phyloP scores from a whole-genome alignment of 2,329 filamentous ascomycete species.

The Pyrenochaeta sp. region DNA sequence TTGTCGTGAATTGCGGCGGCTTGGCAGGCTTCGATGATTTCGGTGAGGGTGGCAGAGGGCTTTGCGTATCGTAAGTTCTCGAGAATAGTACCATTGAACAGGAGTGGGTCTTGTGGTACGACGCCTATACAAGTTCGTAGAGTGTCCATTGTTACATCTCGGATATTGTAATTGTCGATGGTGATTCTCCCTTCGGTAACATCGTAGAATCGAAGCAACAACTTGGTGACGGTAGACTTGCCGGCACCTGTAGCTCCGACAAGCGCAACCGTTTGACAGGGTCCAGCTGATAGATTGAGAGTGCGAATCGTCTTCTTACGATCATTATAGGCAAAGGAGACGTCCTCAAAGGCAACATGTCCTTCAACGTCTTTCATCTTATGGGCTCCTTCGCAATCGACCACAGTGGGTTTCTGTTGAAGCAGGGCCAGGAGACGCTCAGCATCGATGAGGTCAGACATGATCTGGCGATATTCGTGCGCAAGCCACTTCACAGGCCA shows the following conservation, averaged over 20 bases:
- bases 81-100: neutral
- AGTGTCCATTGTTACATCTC: neutral
- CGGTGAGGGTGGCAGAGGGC: slow-evolving; percentile 63
- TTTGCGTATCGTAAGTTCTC: slow-evolving; percentile 68
- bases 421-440: neutral
- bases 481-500: neutral
- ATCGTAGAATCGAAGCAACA: neutral
- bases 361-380: neutral
- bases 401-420: neutral
- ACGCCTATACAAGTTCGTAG: neutral
- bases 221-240: neutral
- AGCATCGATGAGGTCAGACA: neutral
- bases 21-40: slow-evolving; percentile 65
- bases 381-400: neutral
- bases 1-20: slow-evolving; percentile 69
- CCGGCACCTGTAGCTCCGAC: neutral
- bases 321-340: neutral
- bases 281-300: neutral
- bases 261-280: neutral
- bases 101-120: neutral
- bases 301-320: neutral
- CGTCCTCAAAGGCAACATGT: neutral
- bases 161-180: neutral
- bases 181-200: neutral
- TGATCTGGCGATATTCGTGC: neutral